phyloP scores from a whole-genome alignment of 2,329 filamentous ascomycete genomes.

The Periconia sp. region DNA sequence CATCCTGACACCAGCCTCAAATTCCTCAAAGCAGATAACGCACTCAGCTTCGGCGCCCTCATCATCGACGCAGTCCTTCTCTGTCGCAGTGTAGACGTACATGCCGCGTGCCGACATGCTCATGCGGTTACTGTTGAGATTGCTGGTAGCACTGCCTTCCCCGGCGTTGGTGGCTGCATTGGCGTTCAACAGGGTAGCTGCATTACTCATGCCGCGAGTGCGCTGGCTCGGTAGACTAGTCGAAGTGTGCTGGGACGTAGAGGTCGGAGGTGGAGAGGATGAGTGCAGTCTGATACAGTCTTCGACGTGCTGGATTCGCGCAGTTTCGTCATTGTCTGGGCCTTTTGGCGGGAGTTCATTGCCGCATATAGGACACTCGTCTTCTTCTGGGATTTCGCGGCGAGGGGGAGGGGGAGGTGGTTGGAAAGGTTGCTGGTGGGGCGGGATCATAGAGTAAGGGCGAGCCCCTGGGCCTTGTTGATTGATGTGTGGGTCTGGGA shows the following conservation, averaged over 20 bases:
- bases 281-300: conserved; percentile 43
- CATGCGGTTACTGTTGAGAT: conserved; percentile 19
- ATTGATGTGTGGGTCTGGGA: background rate
- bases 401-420: conserved; percentile 24
- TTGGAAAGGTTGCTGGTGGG: background rate
- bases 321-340: conserved; percentile 40
- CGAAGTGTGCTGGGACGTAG: conserved; percentile 18
- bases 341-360: conserved; percentile 63
- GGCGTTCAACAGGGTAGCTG: background rate
- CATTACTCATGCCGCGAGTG: conserved; percentile 37
- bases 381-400: conserved; percentile 61
- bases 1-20: conserved; percentile 61
- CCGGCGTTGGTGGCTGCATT: background rate
- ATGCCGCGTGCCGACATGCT: conserved; percentile 42
- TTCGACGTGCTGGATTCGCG: conserved; percentile 49
- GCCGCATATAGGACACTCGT: conserved; percentile 79
- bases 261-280: conserved; percentile 18
- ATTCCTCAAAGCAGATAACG: conserved; percentile 67
- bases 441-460: conserved; percentile 7
- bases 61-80: conserved; percentile 64
- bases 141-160: conserved; percentile 15
- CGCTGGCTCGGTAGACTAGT: conserved; percentile 30
- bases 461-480: background rate
- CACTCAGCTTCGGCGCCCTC: conserved; percentile 58
- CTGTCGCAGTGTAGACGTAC: conserved; percentile 59